Evolutionary conservation across 805 yeast species (phyloP), one percentile per base, ranked within the genome.

Genomic region (Kazachstania viticola): DNA sequence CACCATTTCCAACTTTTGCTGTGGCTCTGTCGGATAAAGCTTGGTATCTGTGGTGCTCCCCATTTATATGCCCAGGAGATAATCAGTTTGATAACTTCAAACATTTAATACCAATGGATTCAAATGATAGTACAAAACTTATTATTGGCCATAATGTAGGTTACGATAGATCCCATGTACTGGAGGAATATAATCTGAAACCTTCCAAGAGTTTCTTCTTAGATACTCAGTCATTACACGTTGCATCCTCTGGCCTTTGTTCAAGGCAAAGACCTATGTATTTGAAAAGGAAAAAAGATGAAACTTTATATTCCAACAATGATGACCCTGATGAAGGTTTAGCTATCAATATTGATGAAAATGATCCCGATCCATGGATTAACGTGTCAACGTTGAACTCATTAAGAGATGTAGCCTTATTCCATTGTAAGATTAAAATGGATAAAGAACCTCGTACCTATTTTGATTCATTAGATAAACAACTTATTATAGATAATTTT

Each of bases 1-100:
- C 91, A 0, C 69, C 67, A 3, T 87, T 73, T 49, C 77, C 97
- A 0, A 72, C 80, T 0, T 50, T 91, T 55, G 95, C 95, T 2
- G 70, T 81, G 0, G 94, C 95, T 9, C 75, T 67, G 2, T 74
- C 95, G 0, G 51, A 65, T 0, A 61, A 67, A 8, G 94, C 95
- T 0, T 85, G 96, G 94, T 91, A 87, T 49, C 75, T 77, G 0
- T 91, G 99, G 99, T 75, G 84, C 7, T 84, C 95, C 0, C 98
- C 99, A 0, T 75, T 68, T 50, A 53, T 91, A 14, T 65, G 79
- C 1, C 70, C 42, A 1, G 28, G 39, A 1, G 21, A 27, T 5
- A 36, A 35, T 6, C 23, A 26, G 11, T n/a, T n/a, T n/a, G 58
- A 62, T 5, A 44, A 53, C 3, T 47, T 58, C 14, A 68, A 76